Conservation (phyloP, 768 basidiomycete species). For the Amanita jacksonii region DNA sequence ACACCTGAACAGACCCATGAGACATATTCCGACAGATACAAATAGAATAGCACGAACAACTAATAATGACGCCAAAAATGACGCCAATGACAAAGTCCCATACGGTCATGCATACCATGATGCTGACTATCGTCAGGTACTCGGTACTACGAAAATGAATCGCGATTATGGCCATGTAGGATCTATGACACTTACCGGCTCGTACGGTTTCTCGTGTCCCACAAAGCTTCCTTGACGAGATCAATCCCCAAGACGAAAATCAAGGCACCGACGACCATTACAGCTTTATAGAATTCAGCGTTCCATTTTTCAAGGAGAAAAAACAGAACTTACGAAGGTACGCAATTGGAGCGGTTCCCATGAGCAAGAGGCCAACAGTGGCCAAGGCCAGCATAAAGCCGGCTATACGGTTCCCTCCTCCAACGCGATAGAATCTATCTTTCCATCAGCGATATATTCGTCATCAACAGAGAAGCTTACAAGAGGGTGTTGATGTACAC, state of each 20-base stretch:
- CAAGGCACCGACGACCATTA: conserved; percentile 84
- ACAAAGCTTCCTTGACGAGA: conserved; percentile 89
- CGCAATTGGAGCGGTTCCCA: conserved; percentile 86
- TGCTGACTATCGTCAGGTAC: conserved; percentile 76
- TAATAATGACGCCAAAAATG: conserved; percentile 83
- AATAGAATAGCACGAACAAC: conserved; percentile 32
- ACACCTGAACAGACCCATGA: conserved; percentile 45
- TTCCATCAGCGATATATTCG: background rate
- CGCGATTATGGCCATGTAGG: background rate
- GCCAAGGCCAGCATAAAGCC: conserved; percentile 79
- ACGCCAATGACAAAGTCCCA: conserved; percentile 96
- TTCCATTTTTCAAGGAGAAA: conserved; percentile 1
- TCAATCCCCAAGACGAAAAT: conserved; percentile 95
- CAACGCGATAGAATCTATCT: conserved; percentile 81
- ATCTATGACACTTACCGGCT: conserved; percentile 37
- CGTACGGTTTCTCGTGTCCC: conserved; percentile 89
- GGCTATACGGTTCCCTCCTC: conserved; percentile 75
- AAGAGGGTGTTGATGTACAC: conserved; percentile 83
- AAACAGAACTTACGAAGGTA: conserved; percentile 64
- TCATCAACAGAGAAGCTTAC: conserved; percentile 23
- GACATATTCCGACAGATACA: background rate
- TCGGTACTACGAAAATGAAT: conserved; percentile 39
- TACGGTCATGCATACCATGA: conserved; percentile 86
- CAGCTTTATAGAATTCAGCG: conserved; percentile 37
- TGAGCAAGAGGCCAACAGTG: conserved; percentile 59